Base-by-base conservation (phyloP, 305 asterid species). In the Withania somnifera region DNA sequence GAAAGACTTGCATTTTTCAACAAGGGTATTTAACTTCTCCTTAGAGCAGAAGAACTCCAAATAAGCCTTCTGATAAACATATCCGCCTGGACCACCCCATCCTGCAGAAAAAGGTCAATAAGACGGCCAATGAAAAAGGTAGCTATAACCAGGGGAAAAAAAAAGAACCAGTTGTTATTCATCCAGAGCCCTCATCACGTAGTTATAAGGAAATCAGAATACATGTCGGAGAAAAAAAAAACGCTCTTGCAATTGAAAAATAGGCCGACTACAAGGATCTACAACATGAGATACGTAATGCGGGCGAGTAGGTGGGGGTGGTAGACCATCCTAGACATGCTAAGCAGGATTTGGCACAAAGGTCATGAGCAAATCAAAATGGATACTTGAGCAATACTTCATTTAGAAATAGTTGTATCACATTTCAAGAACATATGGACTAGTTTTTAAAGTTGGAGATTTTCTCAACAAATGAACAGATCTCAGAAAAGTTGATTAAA, bases 11-110 rank as follows among this genome's bases (percentile, higher is more conserved):
- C 93, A 90, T 81, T 91, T 88, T 42, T 90, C 93, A 30, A 95
- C 89, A 0, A 95, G 89, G 64, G 90, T 82, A 51, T 87, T 90
- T 88, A 95, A 82, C 88, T 82, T 93, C 82, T 91, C 93, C 4
- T 77, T 78, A 19, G 98, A 92, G 83, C 99, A 95, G 89, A 94
- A 94, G 60, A 94, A 92, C 82, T 95, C 99, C 83, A 94, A 85
- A 86, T 95, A 94, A 32, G 98, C 99, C 88, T 95, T 95, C 85
- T 95, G 99, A 90, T 95, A 95, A 75, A 95, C 97, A 66, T 93
- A 95, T 42, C 99, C 99, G 5, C 97, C 93, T 5, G 99, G 91
- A 1, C 94, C 97, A 78, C 99, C 99, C 99, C 98, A 95, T 78
- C 99, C 99, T 94, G 92, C 82, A 81, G 83, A 79, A 45, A 83